Evolutionary conservation across 257 asterid genomes (phyloP).

Genomic region (Forsythia viridissima): DNA sequence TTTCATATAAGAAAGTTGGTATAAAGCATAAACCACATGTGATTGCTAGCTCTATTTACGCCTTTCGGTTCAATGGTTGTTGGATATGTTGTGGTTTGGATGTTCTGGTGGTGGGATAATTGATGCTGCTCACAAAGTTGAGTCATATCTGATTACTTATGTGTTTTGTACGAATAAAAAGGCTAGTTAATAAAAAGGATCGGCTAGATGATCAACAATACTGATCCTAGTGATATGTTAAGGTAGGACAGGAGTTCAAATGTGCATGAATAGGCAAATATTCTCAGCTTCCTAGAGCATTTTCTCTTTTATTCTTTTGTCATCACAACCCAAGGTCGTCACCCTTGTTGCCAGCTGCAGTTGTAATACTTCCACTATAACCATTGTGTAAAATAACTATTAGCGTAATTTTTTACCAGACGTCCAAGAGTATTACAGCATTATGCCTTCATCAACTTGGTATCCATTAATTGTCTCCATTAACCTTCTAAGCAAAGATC

Average conservation of each 20-base stretch:
- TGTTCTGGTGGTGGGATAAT: background rate
- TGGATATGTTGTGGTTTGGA: conserved; percentile 3
- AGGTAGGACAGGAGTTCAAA: background rate
- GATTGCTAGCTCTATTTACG: background rate
- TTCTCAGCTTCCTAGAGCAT: background rate
- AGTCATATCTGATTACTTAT: too few species aligned
- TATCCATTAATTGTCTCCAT: background rate
- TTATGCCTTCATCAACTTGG: background rate
- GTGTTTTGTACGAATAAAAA: too few species aligned
- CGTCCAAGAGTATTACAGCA: background rate
- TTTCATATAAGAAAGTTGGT: background rate
- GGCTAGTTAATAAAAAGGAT: too few species aligned
- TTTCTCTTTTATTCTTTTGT: too few species aligned
- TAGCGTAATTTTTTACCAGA: background rate
- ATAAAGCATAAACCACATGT: background rate
- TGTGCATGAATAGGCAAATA: background rate
- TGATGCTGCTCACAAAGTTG: too few species aligned
- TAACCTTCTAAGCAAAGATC: background rate
- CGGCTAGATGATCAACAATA: too few species aligned
- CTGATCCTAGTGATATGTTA: too few species aligned
- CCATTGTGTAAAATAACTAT: background rate
- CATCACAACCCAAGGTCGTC: too few species aligned
- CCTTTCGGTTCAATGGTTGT: background rate
- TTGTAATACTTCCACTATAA: background rate
- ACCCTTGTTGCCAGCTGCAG: background rate